Evolutionary conservation across 2,329 filamentous ascomycete genomes (phyloP).

Genomic region (Aspergillus puulaauensis): DNA sequence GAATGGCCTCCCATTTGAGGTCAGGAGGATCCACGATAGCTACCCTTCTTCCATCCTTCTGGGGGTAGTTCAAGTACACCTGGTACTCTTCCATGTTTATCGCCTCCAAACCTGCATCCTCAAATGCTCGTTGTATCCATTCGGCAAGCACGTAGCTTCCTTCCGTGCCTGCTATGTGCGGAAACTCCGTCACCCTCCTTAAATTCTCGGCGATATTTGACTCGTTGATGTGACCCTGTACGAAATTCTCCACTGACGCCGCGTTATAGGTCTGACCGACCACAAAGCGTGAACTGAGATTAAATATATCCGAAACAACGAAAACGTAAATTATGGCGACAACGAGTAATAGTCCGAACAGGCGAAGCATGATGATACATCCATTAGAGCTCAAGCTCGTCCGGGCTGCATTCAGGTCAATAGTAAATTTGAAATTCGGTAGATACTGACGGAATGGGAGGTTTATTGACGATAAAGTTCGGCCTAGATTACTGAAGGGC

Average conservation of each 20-base stretch:
- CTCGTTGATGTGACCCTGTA: constrained; percentile 71
- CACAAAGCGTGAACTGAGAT: constrained; percentile 62
- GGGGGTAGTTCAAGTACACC: constrained; percentile 92
- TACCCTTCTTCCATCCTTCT: constrained; percentile 71
- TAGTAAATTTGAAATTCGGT: constrained; percentile 40
- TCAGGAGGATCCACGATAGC: constrained; percentile 73
- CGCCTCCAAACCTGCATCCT: constrained; percentile 69
- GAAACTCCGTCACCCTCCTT: constrained; percentile 74
- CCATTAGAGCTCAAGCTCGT: constrained; percentile 48
- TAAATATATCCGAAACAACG: constrained; percentile 82
- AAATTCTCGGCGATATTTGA: constrained; percentile 70
- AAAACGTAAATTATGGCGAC: constrained; percentile 77
- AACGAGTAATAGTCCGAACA: constrained; percentile 74
- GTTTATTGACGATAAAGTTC: constrained; percentile 58
- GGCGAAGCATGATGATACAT: constrained; percentile 68
- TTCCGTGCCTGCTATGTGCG: constrained; percentile 91
- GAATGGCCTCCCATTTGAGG: constrained; percentile 70
- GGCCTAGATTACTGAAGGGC: constrained; percentile 55
- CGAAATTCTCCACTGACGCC: constrained; percentile 73
- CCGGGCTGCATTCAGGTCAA: constrained; percentile 37
- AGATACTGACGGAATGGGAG: constrained; percentile 50
- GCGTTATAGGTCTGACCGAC: constrained; percentile 75
- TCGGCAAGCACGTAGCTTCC: constrained; percentile 84
- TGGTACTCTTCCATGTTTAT: constrained; percentile 75
- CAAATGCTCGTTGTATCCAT: constrained; percentile 79